Evolutionary conservation across 495 filamentous ascomycete species (phyloP).

Genomic region (Acidomyces sp.): DNA sequence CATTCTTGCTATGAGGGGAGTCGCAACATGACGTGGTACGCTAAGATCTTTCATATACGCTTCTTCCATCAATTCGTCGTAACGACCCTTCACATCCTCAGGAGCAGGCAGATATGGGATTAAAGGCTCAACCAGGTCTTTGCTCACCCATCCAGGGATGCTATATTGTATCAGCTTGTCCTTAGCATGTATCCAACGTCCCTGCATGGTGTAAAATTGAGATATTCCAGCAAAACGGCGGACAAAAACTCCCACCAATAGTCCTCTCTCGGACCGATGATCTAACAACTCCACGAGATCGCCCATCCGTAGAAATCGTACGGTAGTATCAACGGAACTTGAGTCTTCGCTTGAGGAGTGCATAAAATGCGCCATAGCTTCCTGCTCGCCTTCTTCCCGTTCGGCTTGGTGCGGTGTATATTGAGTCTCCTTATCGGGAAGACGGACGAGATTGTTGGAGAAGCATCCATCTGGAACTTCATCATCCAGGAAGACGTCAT

Average conservation of each 20-base stretch:
- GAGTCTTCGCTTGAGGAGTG: slow-evolving; percentile 3
- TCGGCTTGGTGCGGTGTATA: slow-evolving; percentile 3
- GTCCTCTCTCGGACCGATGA: slow-evolving; percentile 29
- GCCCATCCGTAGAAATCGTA: slow-evolving; percentile 43
- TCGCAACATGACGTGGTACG: slow-evolving; percentile 41
- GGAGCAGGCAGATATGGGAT: slow-evolving; percentile 47
- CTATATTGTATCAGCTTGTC: slow-evolving; percentile 42
- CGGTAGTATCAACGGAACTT: slow-evolving; percentile 4
- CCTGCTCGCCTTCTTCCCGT: slow-evolving; percentile 12
- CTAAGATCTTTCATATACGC: slow-evolving; percentile 35
- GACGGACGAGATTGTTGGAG: slow-evolving; percentile 18
- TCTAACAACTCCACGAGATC: slow-evolving; percentile 54
- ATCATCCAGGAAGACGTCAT: slow-evolving; percentile 4
- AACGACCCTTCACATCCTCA: slow-evolving; percentile 27
- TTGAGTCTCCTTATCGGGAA: slow-evolving; percentile 7
- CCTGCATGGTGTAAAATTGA: slow-evolving; percentile 61
- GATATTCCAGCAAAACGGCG: slow-evolving; percentile 33
- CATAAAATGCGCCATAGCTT: slow-evolving; percentile 14
- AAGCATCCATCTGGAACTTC: slow-evolving; percentile 9
- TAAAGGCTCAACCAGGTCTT: slow-evolving; percentile 44
- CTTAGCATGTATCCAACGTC: slow-evolving; percentile 54
- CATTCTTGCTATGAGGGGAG: slow-evolving; percentile 40
- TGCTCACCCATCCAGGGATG: slow-evolving; percentile 49
- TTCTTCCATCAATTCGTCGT: slow-evolving; percentile 28
- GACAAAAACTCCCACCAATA: slow-evolving; percentile 56